Conservation (phyloP, 805 yeast genomes). For the Saturnispora mendoncae region DNA sequence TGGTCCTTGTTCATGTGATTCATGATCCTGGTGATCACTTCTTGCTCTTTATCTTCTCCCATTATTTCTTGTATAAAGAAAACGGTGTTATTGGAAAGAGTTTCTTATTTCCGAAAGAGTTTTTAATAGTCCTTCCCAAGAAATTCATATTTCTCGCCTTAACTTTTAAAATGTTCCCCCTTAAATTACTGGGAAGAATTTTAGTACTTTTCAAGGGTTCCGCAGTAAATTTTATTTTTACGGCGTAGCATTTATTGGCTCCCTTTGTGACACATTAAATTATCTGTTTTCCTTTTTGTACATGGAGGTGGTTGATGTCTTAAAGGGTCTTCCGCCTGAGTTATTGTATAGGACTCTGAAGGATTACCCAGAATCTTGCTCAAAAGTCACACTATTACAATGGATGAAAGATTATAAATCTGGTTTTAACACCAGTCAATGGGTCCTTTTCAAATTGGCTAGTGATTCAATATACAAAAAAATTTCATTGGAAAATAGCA, state of each 20-base stretch:
- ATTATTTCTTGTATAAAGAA: not conserved
- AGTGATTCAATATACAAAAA: not conserved
- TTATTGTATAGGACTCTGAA: not conserved
- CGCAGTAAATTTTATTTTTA: too few species aligned
- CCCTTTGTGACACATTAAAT: too few species aligned
- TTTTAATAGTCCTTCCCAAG: too few species aligned
- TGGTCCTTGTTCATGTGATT: slow-evolving; percentile 78
- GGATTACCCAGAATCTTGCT: slow-evolving; percentile 1
- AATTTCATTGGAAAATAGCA: not conserved
- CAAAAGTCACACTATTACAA: not conserved
- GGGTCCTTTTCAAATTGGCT: not conserved
- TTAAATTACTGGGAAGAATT: too few species aligned
- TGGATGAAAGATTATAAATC: not conserved
- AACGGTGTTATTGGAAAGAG: not conserved
- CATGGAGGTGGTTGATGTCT: too few species aligned
- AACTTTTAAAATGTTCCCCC: too few species aligned
- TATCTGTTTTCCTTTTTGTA: too few species aligned
- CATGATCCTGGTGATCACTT: slow-evolving; percentile 37
- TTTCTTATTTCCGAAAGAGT: too few species aligned
- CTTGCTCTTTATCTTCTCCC: not conserved
- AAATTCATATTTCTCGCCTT: too few species aligned
- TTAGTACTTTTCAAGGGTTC: too few species aligned
- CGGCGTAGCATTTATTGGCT: too few species aligned
- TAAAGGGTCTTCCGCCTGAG: not conserved
- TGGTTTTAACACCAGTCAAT: not conserved